phyloP scores from a whole-genome alignment of 208 protist species.

The Acanthamoeba quina region DNA sequence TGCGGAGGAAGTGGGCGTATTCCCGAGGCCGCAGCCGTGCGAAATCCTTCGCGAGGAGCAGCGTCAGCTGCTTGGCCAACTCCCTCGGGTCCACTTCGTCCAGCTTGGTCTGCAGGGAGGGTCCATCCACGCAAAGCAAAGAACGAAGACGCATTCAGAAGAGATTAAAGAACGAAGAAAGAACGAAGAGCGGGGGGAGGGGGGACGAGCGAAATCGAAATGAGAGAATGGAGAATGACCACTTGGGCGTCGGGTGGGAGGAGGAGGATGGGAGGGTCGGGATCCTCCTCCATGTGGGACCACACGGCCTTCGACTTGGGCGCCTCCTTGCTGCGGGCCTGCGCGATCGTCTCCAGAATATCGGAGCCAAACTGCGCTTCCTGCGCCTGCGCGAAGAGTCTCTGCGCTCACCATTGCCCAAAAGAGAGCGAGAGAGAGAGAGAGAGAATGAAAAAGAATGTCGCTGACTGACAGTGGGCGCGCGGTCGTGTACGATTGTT shows the following conservation, averaged over 20 bases:
- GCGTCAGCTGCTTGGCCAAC: constrained; percentile 20
- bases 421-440: background rate
- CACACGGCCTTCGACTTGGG: background rate
- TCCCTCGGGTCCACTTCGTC: background rate
- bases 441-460: no score
- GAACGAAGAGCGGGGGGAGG: background rate
- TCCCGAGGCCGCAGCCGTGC: background rate
- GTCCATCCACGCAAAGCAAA: background rate
- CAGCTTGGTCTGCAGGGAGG: background rate
- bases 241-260: background rate
- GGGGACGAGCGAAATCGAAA: background rate
- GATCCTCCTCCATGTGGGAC: background rate
- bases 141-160: background rate
- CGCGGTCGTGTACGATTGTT: background rate
- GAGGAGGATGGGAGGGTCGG: background rate
- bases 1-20: background rate
- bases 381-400: background rate
- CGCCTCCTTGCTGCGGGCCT: background rate
- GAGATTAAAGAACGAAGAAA: background rate
- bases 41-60: background rate
- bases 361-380: background rate
- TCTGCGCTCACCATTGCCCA: background rate
- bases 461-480: background rate
- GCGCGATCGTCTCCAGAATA: background rate
- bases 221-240: background rate